phyloP scores from a whole-genome alignment of 2,329 filamentous ascomycete species.

The Alternaria postmessia region DNA sequence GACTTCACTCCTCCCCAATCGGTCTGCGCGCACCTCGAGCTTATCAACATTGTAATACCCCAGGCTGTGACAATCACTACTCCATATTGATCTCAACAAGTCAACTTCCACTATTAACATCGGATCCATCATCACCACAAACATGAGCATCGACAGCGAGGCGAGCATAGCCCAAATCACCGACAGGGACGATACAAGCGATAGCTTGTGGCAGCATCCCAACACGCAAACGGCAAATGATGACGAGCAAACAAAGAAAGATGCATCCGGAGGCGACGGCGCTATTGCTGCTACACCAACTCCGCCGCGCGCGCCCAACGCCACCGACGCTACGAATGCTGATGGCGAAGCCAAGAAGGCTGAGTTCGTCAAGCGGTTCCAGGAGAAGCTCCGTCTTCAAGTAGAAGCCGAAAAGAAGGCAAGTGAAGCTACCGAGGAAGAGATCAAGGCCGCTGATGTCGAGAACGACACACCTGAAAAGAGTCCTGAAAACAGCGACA shows the following conservation, averaged over 20 bases:
- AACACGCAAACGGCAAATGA: not conserved
- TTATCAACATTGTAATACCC: not conserved
- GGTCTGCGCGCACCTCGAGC: not conserved
- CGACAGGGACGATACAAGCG: not conserved
- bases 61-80: not conserved
- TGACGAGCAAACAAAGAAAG: not conserved
- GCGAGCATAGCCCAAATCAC: not conserved
- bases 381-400: conserved; percentile 57
- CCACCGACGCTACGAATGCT: conserved; percentile 68
- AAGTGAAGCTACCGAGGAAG: conserved; percentile 51
- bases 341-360: conserved; percentile 68
- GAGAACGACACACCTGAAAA: not conserved
- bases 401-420: conserved; percentile 67
- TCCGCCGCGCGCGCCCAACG: conserved; percentile 73
- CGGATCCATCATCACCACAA: not conserved
- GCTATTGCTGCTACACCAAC: conserved; percentile 71
- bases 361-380: conserved; percentile 74
- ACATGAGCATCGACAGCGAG: not conserved
- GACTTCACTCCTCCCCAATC: not conserved
- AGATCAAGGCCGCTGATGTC: conserved; percentile 46
- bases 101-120: not conserved
- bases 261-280: not conserved
- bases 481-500: not conserved
- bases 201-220: not conserved
- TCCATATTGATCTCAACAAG: not conserved